Evolutionary conservation across 257 asterid genomes (phyloP).

Genomic region (Petunia secreta): DNA sequence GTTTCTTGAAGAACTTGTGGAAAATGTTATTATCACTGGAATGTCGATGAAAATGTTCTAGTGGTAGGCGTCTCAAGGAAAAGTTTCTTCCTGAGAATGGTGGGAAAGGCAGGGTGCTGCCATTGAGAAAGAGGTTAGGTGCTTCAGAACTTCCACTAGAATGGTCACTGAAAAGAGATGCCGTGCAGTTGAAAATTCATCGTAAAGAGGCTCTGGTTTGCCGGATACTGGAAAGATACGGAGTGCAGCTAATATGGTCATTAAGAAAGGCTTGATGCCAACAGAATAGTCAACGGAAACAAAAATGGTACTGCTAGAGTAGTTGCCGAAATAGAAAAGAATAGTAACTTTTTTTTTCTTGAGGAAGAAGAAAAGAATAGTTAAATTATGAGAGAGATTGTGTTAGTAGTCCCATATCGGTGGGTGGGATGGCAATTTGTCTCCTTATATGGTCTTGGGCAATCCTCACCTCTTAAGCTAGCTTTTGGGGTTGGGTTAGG

Average conservation of each 20-base stretch:
- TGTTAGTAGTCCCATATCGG: no score
- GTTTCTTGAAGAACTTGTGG: neutral
- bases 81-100: slow-evolving; percentile 1
- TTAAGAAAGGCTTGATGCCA: neutral
- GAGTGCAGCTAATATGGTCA: neutral
- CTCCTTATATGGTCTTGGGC: no score
- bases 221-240: neutral
- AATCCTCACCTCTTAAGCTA: no score
- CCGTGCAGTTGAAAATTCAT: neutral
- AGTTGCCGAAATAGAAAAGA: slow-evolving; percentile 8
- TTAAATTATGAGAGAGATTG: neutral
- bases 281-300: neutral
- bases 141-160: neutral
- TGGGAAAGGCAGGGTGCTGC: neutral
- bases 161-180: neutral
- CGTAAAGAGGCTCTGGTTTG: neutral
- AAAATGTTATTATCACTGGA: neutral
- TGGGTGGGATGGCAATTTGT: no score
- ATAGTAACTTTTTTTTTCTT: neutral
- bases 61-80: neutral
- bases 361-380: neutral
- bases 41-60: neutral
- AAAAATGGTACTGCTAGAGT: neutral
- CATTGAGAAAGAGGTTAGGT: neutral
- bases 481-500: no score